phyloP scores from a whole-genome alignment of 1,284 basidiomycete species.

The Ustilago crameri region DNA sequence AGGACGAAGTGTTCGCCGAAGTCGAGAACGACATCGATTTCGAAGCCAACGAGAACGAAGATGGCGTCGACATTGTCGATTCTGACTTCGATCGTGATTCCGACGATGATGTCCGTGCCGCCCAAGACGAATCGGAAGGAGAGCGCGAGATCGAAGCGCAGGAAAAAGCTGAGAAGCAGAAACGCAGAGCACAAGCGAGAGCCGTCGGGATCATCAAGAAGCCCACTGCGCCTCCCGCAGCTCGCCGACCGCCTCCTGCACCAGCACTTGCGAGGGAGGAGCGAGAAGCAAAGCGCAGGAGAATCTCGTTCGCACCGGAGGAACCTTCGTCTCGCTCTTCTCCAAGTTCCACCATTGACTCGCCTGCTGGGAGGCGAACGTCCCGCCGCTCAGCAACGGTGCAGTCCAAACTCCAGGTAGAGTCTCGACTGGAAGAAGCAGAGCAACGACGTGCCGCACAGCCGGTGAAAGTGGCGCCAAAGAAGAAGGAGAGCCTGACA shows the following conservation, averaged over 20 bases:
- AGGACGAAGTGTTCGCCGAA: slow-evolving; percentile 62
- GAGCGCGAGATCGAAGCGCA: slow-evolving; percentile 53
- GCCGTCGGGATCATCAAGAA: slow-evolving; percentile 21
- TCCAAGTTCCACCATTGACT: neutral
- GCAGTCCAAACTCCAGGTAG: slow-evolving; percentile 55
- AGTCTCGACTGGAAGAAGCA: slow-evolving; percentile 71
- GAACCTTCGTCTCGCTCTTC: slow-evolving; percentile 9
- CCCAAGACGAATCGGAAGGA: slow-evolving; percentile 43
- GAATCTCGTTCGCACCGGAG: slow-evolving; percentile 44
- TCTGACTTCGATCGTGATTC: slow-evolving; percentile 61
- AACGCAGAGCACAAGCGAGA: slow-evolving; percentile 19
- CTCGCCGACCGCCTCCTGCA: neutral
- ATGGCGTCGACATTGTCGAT: slow-evolving; percentile 64
- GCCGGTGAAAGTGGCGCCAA: slow-evolving; percentile 21
- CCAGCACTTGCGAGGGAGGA: neutral
- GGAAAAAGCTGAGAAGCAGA: slow-evolving; percentile 47
- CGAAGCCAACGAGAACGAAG: slow-evolving; percentile 52
- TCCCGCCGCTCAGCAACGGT: slow-evolving; percentile 55
- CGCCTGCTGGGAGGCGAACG: neutral
- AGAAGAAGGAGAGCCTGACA: slow-evolving; percentile 70
- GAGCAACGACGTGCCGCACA: slow-evolving; percentile 74
- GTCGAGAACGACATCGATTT: slow-evolving; percentile 63
- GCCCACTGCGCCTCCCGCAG: slow-evolving; percentile 3
- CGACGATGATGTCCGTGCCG: slow-evolving; percentile 45
- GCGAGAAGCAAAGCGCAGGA: slow-evolving; percentile 15